A percentile compares a stretch with the other conserved stretches of the same genome.
phyloP scores from a whole-genome alignment of 768 basidiomycete genomes.

The Suillus hirtellus region DNA sequence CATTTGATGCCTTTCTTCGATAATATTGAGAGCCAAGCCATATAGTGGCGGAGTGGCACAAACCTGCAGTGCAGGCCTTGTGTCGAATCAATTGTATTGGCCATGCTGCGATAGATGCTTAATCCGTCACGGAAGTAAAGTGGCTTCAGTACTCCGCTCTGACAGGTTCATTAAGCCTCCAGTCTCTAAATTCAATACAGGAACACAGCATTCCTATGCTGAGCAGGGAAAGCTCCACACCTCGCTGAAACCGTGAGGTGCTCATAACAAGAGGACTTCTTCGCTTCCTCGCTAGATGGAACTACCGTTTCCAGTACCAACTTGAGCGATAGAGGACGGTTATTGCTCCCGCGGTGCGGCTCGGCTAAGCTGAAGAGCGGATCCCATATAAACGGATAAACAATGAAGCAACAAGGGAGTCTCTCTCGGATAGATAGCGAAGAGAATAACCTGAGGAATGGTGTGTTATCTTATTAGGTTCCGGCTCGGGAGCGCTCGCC shows the following conservation, averaged over 20 bases:
- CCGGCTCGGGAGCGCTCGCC: neutral
- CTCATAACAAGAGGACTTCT: slow-evolving; percentile 1
- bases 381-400: neutral
- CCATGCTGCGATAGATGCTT: neutral
- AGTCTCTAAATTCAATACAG: neutral
- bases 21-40: neutral
- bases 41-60: neutral
- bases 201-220: slow-evolving; percentile 5
- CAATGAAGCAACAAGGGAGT: neutral
- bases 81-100: neutral
- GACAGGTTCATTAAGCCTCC: neutral
- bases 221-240: slow-evolving; percentile 8
- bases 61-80: neutral
- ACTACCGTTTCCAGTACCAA: neutral
- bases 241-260: slow-evolving; percentile 2
- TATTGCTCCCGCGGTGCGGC: slow-evolving; percentile 8
- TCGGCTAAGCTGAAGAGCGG: slow-evolving; percentile 2
- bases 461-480: slow-evolving; percentile 2
- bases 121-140: slow-evolving; percentile 4
- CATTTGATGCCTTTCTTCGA: neutral
- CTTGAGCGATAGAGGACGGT: neutral
- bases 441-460: neutral
- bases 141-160: slow-evolving; percentile 3
- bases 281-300: slow-evolving; percentile 7
- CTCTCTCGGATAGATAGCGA: slow-evolving; percentile 5